Evolutionary conservation across 75 land plant species (phyloP).

Genomic region (Cryptomeria japonica): DNA sequence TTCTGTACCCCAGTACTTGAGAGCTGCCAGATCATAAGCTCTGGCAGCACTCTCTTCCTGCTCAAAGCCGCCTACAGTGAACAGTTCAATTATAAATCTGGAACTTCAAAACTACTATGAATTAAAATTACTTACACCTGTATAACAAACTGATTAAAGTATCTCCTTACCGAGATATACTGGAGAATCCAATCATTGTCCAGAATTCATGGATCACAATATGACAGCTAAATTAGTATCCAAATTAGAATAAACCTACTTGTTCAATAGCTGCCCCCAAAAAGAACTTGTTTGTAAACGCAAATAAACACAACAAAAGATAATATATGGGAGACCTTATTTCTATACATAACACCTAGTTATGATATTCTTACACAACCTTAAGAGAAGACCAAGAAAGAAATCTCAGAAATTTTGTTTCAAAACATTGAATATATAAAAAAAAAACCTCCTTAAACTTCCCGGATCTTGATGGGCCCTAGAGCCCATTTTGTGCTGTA

Average conservation of each 20-base stretch:
- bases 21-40: conserved; percentile 26
- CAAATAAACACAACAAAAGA: too few relatives aligned
- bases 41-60: conserved; percentile 18
- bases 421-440: too few relatives aligned
- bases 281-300: too few relatives aligned
- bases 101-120: not conserved
- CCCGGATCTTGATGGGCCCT: too few relatives aligned
- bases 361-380: not conserved
- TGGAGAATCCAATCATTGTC: not conserved
- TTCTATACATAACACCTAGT: too few relatives aligned
- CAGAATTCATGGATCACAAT: not conserved
- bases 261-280: too few relatives aligned
- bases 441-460: too few relatives aligned
- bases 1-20: conserved; percentile 6
- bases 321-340: not conserved
- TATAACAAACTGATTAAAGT: not conserved
- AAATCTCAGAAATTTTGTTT: not conserved
- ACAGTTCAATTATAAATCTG: not conserved
- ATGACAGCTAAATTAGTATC: not conserved
- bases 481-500: too few relatives aligned
- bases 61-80: conserved; percentile 23
- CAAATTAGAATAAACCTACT: not conserved
- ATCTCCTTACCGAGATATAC: conserved; percentile 22
- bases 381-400: not conserved
- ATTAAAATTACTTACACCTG: not conserved